Conservation (phyloP, 352 stramenopile species). For the Elongisporangium senticosum region DNA sequence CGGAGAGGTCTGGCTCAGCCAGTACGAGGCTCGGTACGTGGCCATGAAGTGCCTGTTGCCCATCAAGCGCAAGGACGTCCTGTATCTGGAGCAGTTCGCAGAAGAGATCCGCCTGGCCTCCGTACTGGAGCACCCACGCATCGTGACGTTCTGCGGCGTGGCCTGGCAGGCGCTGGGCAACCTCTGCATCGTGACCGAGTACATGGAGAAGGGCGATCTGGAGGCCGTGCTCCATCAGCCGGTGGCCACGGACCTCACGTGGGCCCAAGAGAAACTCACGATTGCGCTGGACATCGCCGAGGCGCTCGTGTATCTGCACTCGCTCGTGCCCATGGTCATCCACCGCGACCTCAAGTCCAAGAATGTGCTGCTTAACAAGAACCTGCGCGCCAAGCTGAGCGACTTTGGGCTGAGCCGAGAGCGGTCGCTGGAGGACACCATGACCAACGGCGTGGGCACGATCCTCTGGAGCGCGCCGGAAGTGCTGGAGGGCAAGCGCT, state of each 20-base stretch:
- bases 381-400: constrained; percentile 59
- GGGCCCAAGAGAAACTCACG: constrained; percentile 49
- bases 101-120: constrained; percentile 82
- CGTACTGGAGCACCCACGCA: constrained; percentile 69
- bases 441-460: constrained; percentile 73
- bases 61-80: constrained; percentile 50
- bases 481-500: constrained; percentile 63
- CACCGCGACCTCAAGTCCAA: constrained; percentile 75
- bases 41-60: constrained; percentile 76
- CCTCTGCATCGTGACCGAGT: constrained; percentile 74
- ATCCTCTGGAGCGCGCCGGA: constrained; percentile 72
- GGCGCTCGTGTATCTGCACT: constrained; percentile 68
- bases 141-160: constrained; percentile 77
- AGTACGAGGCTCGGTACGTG: constrained; percentile 68
- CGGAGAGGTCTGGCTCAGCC: constrained; percentile 76
- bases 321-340: constrained; percentile 55
- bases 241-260: constrained; percentile 35
- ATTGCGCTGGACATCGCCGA: constrained; percentile 63
- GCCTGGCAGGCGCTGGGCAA: constrained; percentile 75
- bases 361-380: constrained; percentile 60
- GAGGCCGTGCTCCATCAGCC: constrained; percentile 40
- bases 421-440: constrained; percentile 60
- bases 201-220: constrained; percentile 70
- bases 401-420: constrained; percentile 71
- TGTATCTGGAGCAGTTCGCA: constrained; percentile 65